Conservation (phyloP, 2,329 filamentous ascomycete species). For the Pseudogymnoascus sp. region DNA sequence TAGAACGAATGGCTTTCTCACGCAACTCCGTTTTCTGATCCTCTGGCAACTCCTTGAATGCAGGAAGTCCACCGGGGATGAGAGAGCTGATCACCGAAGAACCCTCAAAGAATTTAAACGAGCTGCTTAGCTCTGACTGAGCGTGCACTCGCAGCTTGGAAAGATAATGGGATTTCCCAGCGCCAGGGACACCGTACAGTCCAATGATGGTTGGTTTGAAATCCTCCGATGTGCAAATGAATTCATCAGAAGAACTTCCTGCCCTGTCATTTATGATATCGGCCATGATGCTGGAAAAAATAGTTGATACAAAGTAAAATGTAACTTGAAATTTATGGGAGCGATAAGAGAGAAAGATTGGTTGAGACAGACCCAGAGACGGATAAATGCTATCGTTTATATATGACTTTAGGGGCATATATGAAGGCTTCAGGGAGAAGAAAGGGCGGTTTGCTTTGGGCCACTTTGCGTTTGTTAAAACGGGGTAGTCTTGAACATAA, state of each 20-base stretch:
- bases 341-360: background rate
- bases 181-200: slow-evolving; percentile 46
- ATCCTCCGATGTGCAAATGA: background rate
- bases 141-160: slow-evolving; percentile 29
- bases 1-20: slow-evolving; percentile 36
- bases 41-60: slow-evolving; percentile 36
- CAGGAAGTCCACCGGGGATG: slow-evolving; percentile 37
- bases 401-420: background rate
- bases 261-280: background rate
- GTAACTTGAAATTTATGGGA: background rate
- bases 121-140: slow-evolving; percentile 23
- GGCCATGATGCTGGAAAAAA: background rate
- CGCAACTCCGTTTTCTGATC: slow-evolving; percentile 34
- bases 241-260: background rate
- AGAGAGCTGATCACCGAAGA: slow-evolving; percentile 38
- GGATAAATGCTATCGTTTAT: background rate
- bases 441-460: background rate
- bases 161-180: slow-evolving; percentile 43
- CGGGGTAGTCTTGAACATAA: background rate
- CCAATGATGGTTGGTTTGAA: slow-evolving; percentile 38
- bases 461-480: background rate
- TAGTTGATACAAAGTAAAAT: background rate
- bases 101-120: slow-evolving; percentile 44
- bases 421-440: background rate
- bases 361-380: background rate